A percentile compares a stretch with the other conserved stretches of the same genome.
phyloP scores from a whole-genome alignment of 768 basidiomycete species.

The Termitomyces sp. region DNA sequence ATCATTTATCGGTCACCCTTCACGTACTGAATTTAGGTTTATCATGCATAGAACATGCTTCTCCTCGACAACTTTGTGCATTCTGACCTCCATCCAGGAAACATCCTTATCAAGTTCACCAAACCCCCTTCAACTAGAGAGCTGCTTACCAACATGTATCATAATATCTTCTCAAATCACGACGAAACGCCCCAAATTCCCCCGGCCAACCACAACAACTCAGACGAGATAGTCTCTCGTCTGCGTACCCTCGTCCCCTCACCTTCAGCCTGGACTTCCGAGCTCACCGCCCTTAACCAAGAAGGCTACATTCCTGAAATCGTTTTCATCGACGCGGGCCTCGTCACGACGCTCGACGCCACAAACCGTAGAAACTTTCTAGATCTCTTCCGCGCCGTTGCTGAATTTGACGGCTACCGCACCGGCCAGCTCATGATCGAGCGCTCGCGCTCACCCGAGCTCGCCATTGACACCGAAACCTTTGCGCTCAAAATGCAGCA shows the following conservation, averaged over 20 bases:
- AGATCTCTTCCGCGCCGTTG: conserved; percentile 93
- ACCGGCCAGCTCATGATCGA: conserved; percentile 95
- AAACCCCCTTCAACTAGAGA: conserved; percentile 71
- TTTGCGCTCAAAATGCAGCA: conserved; percentile 99
- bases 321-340: conserved; percentile 94
- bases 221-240: conserved; percentile 60
- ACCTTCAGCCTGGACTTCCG: conserved; percentile 63
- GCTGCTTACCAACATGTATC: conserved; percentile 56
- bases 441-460: conserved; percentile 85
- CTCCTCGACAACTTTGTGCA: conserved; percentile 97
- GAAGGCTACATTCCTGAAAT: conserved; percentile 90
- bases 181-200: conserved; percentile 21
- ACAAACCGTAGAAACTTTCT: conserved; percentile 90
- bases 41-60: conserved; percentile 84
- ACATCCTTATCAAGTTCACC: conserved; percentile 97
- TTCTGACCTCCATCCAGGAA: conserved; percentile 86
- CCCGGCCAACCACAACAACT: conserved; percentile 39
- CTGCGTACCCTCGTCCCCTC: conserved; percentile 56
- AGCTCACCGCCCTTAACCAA: conserved; percentile 53
- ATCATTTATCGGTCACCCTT: background rate
- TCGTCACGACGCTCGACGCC: conserved; percentile 82
- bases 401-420: conserved; percentile 95
- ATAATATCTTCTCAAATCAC: conserved; percentile 40
- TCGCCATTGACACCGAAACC: conserved; percentile 87
- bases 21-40: background rate